These are phyloP conservation scores for Tympanopsis confertula DNA, from an alignment of 2,329 filamentous ascomycete species.

Conservation along the genomic window DNA sequence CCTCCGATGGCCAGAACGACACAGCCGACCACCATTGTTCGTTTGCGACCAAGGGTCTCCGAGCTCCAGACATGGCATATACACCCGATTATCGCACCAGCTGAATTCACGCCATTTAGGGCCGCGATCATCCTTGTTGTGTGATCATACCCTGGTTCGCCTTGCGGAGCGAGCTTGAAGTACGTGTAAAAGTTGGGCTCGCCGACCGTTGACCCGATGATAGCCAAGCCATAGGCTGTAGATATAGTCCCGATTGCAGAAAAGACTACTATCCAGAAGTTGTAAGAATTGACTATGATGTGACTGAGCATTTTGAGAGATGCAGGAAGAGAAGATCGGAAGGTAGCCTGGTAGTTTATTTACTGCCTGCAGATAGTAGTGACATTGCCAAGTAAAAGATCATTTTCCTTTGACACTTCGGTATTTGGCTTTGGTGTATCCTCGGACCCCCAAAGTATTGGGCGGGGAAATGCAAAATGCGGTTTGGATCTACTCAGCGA, in stretches of 20 bases:
- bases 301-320: too few relatives aligned
- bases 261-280: constrained; percentile 14
- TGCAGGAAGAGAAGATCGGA: too few relatives aligned
- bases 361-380: too few relatives aligned
- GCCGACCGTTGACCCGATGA: constrained; percentile 29
- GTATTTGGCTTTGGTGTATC: too few relatives aligned
- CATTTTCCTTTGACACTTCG: too few relatives aligned
- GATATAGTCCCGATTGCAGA: constrained; percentile 18
- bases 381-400: too few relatives aligned
- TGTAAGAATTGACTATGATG: not conserved
- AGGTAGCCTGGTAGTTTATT: too few relatives aligned
- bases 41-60: not conserved
- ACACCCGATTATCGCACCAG: constrained; percentile 24
- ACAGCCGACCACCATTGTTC: constrained; percentile 15
- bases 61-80: constrained; percentile 20
- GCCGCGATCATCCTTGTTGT: constrained; percentile 28
- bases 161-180: constrained; percentile 22
- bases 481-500: too few relatives aligned
- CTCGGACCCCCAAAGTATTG: too few relatives aligned
- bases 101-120: constrained; percentile 29
- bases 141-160: constrained; percentile 10
- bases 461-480: too few relatives aligned
- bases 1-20: constrained; percentile 23
- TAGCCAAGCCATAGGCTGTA: constrained; percentile 17
- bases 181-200: constrained; percentile 30